phyloP scores from a whole-genome alignment of 2,329 filamentous ascomycete species.

The Aspergillus thermomutatus region DNA sequence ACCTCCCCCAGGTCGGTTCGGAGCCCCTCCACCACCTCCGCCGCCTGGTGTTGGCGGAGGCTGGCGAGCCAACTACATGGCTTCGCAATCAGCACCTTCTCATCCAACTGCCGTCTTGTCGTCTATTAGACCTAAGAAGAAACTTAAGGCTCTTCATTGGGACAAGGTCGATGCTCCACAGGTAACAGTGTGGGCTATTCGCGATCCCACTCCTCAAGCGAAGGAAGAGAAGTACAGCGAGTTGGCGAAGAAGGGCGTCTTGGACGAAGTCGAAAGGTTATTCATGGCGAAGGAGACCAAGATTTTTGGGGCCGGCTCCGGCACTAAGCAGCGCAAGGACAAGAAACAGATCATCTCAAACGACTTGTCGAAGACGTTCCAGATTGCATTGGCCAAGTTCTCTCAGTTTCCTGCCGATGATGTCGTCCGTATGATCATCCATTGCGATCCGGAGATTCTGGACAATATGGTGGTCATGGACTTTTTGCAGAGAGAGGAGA shows the following conservation, averaged over 20 bases:
- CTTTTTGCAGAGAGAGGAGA: conserved; percentile 86
- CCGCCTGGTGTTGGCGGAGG: conserved; percentile 61
- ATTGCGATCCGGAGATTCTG: conserved; percentile 84
- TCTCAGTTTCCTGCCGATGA: conserved; percentile 80
- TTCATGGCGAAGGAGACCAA: conserved; percentile 98
- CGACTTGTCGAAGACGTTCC: conserved; percentile 84
- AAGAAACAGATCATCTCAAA: conserved; percentile 96
- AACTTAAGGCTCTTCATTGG: conserved; percentile 98
- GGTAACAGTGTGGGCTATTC: conserved; percentile 87
- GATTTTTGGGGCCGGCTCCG: conserved; percentile 64
- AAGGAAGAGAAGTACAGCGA: conserved; percentile 96
- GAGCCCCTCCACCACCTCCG: conserved; percentile 58
- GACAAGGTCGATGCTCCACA: conserved; percentile 94
- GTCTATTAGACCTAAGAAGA: conserved; percentile 92
- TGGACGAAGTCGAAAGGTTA: conserved; percentile 95
- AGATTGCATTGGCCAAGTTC: conserved; percentile 92
- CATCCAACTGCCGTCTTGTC: conserved; percentile 65
- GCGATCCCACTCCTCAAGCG: conserved; percentile 78
- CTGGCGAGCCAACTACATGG: conserved; percentile 69
- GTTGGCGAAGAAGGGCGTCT: conserved; percentile 86
- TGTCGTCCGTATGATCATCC: conserved; percentile 87
- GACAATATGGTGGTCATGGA: conserved; percentile 94
- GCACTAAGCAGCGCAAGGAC: conserved; percentile 73
- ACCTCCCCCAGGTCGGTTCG: conserved; percentile 40
- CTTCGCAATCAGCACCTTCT: conserved; percentile 55